A percentile compares a stretch with the other conserved stretches of the same genome.
Evolutionary conservation across 83 land plant species (phyloP).

Genomic region (Thuja plicata): DNA sequence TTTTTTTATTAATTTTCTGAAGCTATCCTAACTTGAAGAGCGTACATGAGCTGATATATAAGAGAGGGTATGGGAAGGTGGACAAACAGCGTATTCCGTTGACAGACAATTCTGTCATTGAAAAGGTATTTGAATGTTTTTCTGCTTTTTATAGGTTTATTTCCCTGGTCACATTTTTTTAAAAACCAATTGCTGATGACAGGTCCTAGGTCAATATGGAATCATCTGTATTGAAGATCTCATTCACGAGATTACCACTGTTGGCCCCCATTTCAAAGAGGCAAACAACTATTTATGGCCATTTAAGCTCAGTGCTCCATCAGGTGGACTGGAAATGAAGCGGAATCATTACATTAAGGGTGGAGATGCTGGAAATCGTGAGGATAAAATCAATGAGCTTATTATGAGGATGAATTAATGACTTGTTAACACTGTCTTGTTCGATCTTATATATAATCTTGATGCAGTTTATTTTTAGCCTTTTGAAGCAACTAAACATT

Average conservation of each 20-base stretch:
- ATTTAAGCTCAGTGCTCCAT: slow-evolving; percentile 79
- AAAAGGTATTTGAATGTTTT: slow-evolving; percentile 27
- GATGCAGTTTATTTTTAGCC: background rate
- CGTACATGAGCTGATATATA: slow-evolving; percentile 71
- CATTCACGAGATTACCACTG: slow-evolving; percentile 80
- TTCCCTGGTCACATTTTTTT: background rate
- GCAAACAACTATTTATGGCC: slow-evolving; percentile 79
- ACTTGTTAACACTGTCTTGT: background rate
- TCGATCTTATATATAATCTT: background rate
- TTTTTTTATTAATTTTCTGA: background rate
- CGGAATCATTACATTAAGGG: slow-evolving; percentile 66
- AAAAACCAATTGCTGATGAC: background rate
- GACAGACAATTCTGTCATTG: slow-evolving; percentile 45
- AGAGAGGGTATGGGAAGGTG: slow-evolving; percentile 36
- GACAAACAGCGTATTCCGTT: slow-evolving; percentile 45
- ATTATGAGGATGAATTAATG: slow-evolving; percentile 78
- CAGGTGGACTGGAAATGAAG: slow-evolving; percentile 85
- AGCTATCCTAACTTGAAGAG: slow-evolving; percentile 85
- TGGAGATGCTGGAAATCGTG: slow-evolving; percentile 89
- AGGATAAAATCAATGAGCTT: slow-evolving; percentile 68
- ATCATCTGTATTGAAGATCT: slow-evolving; percentile 81
- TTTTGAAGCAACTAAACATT: background rate
- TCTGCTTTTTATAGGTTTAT: background rate
- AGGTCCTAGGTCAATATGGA: slow-evolving; percentile 46
- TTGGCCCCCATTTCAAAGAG: slow-evolving; percentile 81